Evolutionary conservation across 768 basidiomycete species (phyloP).

Genomic region (Pilatotrama ljubarskyi): DNA sequence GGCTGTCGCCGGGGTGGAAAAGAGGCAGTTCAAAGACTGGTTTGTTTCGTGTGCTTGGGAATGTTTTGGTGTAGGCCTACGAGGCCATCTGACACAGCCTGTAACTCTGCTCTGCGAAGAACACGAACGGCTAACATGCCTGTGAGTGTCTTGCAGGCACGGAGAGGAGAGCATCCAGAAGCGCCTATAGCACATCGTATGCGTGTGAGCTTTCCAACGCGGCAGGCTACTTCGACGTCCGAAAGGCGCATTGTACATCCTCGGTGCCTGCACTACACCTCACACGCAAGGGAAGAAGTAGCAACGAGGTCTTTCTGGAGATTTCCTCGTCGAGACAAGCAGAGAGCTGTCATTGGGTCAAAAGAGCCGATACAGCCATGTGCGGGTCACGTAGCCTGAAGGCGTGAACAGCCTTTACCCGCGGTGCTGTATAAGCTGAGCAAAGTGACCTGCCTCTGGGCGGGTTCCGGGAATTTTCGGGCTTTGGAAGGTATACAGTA

Average conservation of each 20-base stretch:
- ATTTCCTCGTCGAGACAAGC: background rate
- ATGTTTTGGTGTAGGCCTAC: background rate
- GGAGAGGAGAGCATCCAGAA: background rate
- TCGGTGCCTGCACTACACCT: background rate
- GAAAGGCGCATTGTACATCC: background rate
- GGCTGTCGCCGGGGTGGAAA: constrained; percentile 16
- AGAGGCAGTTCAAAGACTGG: constrained; percentile 59
- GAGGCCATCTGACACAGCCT: background rate
- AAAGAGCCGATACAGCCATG: background rate
- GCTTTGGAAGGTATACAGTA: no score
- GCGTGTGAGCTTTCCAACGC: background rate
- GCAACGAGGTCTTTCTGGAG: background rate
- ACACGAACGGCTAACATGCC: background rate
- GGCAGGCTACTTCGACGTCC: background rate
- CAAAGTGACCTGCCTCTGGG: no score
- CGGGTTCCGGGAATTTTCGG: no score
- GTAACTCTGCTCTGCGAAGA: background rate
- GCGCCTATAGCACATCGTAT: background rate
- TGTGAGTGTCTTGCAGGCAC: background rate
- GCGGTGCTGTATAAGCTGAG: no score
- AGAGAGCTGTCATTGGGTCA: background rate
- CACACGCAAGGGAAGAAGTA: background rate
- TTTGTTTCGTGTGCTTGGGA: constrained; percentile 74
- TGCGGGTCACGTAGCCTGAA: background rate
- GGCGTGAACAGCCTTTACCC: background rate